A percentile compares a stretch with the other conserved stretches of the same genome.
Conservation (phyloP, 805 yeast species). For the Scheffersomyces ergatensis region DNA sequence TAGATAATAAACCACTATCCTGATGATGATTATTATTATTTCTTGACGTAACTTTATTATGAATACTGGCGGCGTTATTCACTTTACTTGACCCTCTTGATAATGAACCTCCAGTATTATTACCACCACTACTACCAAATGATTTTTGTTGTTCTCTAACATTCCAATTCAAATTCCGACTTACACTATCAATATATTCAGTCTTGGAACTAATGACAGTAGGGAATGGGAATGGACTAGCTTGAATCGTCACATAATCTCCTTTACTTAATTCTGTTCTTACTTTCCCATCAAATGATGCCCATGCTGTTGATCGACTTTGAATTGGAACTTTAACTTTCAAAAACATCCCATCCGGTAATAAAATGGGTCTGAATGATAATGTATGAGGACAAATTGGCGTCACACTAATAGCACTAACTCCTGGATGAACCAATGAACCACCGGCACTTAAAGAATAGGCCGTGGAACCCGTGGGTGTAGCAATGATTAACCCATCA, state of each 20-base stretch:
- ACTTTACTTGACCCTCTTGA: neutral
- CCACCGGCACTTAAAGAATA: conserved; percentile 96
- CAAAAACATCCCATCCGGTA: conserved; percentile 90
- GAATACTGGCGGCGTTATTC: neutral
- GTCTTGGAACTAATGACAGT: conserved; percentile 74
- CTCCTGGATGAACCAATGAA: conserved; percentile 89
- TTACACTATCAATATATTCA: conserved; percentile 80
- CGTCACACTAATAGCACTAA: conserved; percentile 86
- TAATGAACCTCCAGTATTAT: neutral
- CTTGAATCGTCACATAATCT: conserved; percentile 79
- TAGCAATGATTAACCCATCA: conserved; percentile 87
- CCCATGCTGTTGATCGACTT: conserved; percentile 93
- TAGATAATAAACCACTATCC: neutral
- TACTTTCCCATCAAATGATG: conserved; percentile 91
- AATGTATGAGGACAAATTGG: conserved; percentile 96
- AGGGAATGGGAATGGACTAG: conserved; percentile 91
- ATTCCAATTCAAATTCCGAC: conserved; percentile 91
- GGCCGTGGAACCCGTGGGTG: conserved; percentile 97
- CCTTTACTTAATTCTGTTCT: conserved; percentile 80
- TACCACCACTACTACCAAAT: conserved; percentile 31
- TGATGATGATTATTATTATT: too few species aligned
- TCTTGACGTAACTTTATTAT: too few species aligned
- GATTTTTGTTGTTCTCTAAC: conserved; percentile 86
- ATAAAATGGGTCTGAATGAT: conserved; percentile 85
- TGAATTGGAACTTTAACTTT: conserved; percentile 75